Base-by-base conservation (phyloP, 2,329 filamentous ascomycete genomes). In the Colletotrichum lindemuthianum region DNA sequence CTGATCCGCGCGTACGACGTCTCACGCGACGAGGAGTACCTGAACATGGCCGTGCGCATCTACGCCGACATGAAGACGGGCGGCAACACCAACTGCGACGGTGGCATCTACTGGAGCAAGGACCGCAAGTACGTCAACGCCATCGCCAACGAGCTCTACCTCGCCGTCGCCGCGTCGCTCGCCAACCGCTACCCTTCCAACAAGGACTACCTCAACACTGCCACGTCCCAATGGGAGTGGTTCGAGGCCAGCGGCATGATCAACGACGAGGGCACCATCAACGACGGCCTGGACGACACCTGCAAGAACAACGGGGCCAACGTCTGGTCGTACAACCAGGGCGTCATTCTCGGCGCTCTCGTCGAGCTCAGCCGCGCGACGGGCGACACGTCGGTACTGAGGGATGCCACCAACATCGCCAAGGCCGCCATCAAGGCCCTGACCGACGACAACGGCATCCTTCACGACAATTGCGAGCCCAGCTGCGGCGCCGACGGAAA, bases 51-150 rank as follows among this genome's bases (percentile, higher is more conserved):
- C 8, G 78, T 80, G 59, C 72, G 78, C 39, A 81, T 89, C 60
- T 88, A 87, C 68, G 78, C 83, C 34, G 85, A 89, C 70, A 85
- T 88, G 76, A 79, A 82, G 57, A 77, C 75, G 6, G 85, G 82
- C 55, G 78, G 73, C 8, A 74, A 75, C 34, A 81, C 79, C 2
- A 78, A 79, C 4, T 87, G 86, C 68, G 80, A 80, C 40, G 85
- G 85, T 36, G 83, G 84, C 15, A 80, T 88, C 45, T 86, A 81
- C 74, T 88, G 86, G 84, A 82, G 82, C 70, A 86, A 87, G 69
- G 75, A 81, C 8, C 70, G 76, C 54, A 75, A 77, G 4, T 82
- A 82, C 66, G 84, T 88, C 69, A 83, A 83, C 63, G 83, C 86
- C 47, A 84, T 86, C 66, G 78, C 83, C 50, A 88, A 89, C 73